These are phyloP conservation scores for Oxyria digyna DNA, from an alignment of 148 eudicot genomes.

Conservation along the genomic window DNA sequence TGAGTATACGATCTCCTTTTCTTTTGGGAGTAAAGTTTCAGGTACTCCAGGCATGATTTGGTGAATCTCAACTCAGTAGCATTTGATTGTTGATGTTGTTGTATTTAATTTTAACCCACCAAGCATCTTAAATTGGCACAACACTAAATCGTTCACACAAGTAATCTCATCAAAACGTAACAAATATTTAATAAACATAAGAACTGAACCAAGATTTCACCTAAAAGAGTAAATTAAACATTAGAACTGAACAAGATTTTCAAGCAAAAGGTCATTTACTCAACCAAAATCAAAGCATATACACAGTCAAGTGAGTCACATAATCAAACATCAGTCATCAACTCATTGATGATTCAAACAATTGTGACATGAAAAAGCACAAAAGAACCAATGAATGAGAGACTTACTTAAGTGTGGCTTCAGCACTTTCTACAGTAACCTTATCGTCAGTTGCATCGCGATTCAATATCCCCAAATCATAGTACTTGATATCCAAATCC, in stretches of 20 bases:
- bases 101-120: not conserved
- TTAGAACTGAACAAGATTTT: not conserved
- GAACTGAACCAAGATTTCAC: not conserved
- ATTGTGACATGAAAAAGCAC: not conserved
- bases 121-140: not conserved
- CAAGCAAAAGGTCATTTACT: not conserved
- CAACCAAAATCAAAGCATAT: not conserved
- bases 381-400: not conserved
- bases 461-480: conserved; percentile 55
- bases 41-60: not conserved
- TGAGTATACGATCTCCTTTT: not conserved
- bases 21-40: not conserved
- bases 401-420: conserved; percentile 58
- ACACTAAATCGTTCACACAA: not conserved
- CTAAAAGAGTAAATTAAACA: too few species aligned
- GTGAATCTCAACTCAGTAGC: not conserved
- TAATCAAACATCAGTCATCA: not conserved
- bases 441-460: conserved; percentile 61
- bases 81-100: too few species aligned
- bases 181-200: not conserved
- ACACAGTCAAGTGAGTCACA: not conserved
- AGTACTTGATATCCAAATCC: conserved; percentile 65
- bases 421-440: conserved; percentile 58
- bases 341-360: not conserved
- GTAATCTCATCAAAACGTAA: not conserved